A percentile compares a stretch with the other conserved stretches of the same genome.
Conservation (phyloP, 495 filamentous ascomycete species). For the Hyaloscypha hepaticicola region DNA sequence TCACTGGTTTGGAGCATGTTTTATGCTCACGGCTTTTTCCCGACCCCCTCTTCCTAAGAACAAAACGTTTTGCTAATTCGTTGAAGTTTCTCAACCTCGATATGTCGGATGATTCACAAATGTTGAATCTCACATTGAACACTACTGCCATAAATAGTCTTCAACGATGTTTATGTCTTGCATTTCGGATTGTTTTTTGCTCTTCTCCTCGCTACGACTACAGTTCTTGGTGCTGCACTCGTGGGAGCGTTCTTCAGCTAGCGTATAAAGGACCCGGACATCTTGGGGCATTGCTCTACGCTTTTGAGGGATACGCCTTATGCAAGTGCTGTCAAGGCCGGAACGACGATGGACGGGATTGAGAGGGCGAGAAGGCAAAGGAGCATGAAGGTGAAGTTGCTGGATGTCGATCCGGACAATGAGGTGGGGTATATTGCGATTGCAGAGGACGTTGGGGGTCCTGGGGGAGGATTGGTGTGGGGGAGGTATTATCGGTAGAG, state of each 20-base stretch:
- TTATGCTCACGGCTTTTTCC: no score
- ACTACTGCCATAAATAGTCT: neutral
- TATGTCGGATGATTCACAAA: neutral
- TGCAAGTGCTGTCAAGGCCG: neutral
- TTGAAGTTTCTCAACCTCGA: neutral
- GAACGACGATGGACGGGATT: neutral
- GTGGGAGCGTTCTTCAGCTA: neutral
- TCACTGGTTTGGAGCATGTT: no score
- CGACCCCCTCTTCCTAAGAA: no score
- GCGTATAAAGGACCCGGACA: neutral
- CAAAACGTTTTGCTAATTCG: no score
- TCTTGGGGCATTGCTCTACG: conserved; percentile 7
- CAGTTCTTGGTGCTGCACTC: neutral
- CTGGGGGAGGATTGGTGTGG: neutral
- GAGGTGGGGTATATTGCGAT: conserved; percentile 12
- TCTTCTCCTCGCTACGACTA: neutral
- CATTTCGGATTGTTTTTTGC: neutral
- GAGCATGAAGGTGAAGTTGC: neutral
- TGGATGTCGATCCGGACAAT: conserved; percentile 7
- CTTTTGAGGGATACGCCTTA: conserved; percentile 1
- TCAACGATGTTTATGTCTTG: neutral
- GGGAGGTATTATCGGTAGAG: conserved; percentile 7
- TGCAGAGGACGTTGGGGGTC: conserved; percentile 5
- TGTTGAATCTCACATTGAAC: neutral
- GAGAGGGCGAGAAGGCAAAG: conserved; percentile 1